phyloP scores from a whole-genome alignment of 495 filamentous ascomycete species.

The Aspergillus cristatus region DNA sequence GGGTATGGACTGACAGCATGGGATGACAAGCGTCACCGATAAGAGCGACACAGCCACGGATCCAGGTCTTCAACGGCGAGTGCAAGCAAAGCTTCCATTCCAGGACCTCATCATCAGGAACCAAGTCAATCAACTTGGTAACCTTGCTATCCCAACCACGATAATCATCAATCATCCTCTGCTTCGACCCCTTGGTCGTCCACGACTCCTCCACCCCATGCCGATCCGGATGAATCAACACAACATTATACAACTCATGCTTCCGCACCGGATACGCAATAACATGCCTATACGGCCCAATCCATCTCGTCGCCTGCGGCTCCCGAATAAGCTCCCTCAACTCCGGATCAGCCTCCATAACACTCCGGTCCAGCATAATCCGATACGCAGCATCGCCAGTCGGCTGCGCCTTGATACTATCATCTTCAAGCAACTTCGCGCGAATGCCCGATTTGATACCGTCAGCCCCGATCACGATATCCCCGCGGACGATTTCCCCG shows the following conservation, averaged over 20 bases:
- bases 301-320: conserved; percentile 32
- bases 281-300: conserved; percentile 36
- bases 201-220: conserved; percentile 32
- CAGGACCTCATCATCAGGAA: conserved; percentile 43
- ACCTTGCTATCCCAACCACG: conserved; percentile 27
- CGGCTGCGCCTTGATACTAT: conserved; percentile 19
- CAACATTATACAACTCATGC: conserved; percentile 35
- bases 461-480: conserved; percentile 39
- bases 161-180: conserved; percentile 33
- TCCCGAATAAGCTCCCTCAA: conserved; percentile 26
- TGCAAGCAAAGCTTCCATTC: conserved; percentile 60
- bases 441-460: conserved; percentile 38
- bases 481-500: conserved; percentile 25
- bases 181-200: conserved; percentile 34
- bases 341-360: conserved; percentile 28
- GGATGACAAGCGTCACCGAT: conserved; percentile 64
- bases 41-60: conserved; percentile 47
- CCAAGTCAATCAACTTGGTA: conserved; percentile 27
- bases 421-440: conserved; percentile 18
- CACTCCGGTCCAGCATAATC: conserved; percentile 27
- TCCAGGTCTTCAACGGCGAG: conserved; percentile 46
- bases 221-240: conserved; percentile 31
- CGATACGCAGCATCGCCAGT: conserved; percentile 40
- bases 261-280: conserved; percentile 36
- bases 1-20: conserved; percentile 35